These are phyloP conservation scores for Quercus wislizeni DNA, from an alignment of 306 rosid genomes.

Conservation along the genomic window DNA sequence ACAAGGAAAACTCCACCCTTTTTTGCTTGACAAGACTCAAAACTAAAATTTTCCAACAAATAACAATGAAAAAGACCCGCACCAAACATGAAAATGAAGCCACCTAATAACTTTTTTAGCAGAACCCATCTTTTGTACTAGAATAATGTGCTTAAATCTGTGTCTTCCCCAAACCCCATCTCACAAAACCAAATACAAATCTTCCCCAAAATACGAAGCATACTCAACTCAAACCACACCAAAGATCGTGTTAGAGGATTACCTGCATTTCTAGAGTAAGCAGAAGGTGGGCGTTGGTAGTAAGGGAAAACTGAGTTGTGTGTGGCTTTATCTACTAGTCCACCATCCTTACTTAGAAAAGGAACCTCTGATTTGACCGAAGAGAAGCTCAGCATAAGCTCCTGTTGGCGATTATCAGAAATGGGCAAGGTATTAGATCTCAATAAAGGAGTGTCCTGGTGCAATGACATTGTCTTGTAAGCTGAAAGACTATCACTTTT, in stretches of 20 bases:
- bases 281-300: slow-evolving; percentile 24
- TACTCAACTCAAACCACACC: not conserved
- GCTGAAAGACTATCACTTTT: slow-evolving; percentile 29
- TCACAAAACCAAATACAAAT: not conserved
- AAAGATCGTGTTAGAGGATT: not conserved
- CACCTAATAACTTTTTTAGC: not conserved
- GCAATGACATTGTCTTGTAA: slow-evolving; percentile 38
- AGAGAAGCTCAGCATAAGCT: slow-evolving; percentile 59
- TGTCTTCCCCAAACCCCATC: slow-evolving; percentile 1
- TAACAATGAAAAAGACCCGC: slow-evolving; percentile 20
- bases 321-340: not conserved
- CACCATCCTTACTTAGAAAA: slow-evolving; percentile 27
- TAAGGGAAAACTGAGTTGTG: slow-evolving; percentile 28
- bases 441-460: slow-evolving; percentile 32
- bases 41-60: slow-evolving; percentile 16
- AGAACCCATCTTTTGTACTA: slow-evolving; percentile 13
- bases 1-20: not conserved
- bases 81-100: not conserved
- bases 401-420: slow-evolving; percentile 28
- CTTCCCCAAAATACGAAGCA: not conserved
- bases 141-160: slow-evolving; percentile 7
- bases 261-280: slow-evolving; percentile 38
- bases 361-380: slow-evolving; percentile 29
- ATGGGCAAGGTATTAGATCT: slow-evolving; percentile 35
- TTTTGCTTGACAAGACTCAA: slow-evolving; percentile 22